Percentiles rank a stretch among this genome's conserved stretches.
phyloP scores from a whole-genome alignment of 1,284 basidiomycete genomes.

The Ganoderma resinaceum region DNA sequence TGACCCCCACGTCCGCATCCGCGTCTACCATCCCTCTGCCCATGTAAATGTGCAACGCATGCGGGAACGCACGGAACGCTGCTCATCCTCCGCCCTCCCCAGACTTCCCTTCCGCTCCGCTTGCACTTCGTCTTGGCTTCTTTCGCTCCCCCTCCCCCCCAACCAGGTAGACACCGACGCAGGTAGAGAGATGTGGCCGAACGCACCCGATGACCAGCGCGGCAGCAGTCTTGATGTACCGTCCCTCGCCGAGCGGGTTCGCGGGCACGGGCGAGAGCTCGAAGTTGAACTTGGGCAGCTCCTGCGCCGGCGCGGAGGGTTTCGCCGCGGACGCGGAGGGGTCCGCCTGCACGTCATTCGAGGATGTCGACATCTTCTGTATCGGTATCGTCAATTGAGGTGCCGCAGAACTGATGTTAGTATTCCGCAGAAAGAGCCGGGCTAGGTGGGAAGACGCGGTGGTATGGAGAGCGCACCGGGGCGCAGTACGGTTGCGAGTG shows the following conservation, averaged over 20 bases:
- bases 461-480: neutral
- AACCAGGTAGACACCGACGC: neutral
- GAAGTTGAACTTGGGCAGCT: constrained; percentile 46
- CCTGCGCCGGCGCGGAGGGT: neutral
- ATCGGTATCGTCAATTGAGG: too few species aligned
- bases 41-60: too few species aligned
- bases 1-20: neutral
- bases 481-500: too few species aligned
- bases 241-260: constrained; percentile 73
- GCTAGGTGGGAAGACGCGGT: neutral
- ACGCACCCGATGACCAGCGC: constrained; percentile 79
- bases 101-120: too few species aligned
- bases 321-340: constrained; percentile 8
- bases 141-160: too few species aligned
- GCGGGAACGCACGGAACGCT: neutral
- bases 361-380: too few species aligned
- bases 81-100: neutral
- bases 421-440: neutral
- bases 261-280: constrained; percentile 60
- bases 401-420: too few species aligned
- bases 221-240: constrained; percentile 74
- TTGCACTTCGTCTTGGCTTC: too few species aligned
- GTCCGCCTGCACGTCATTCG: too few species aligned
- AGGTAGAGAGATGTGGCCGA: neutral
- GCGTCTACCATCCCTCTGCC: neutral